Percentiles rank a stretch among this genome's conserved stretches.
Conservation (phyloP, 345 rosid species). For the Psidium friedrichsthalianum region DNA sequence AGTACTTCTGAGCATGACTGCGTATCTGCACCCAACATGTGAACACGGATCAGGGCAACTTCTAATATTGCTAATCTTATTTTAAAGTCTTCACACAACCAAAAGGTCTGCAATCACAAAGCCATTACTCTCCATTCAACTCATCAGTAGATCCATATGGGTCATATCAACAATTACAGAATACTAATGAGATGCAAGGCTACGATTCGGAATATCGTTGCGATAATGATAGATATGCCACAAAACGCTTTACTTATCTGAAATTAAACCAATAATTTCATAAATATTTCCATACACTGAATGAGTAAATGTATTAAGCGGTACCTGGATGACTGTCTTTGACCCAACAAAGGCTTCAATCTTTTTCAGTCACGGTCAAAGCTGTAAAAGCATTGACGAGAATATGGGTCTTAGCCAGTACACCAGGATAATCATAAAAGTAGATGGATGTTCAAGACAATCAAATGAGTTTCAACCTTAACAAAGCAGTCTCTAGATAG, state of each 20-base stretch:
- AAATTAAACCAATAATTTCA: neutral
- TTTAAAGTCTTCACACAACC: neutral
- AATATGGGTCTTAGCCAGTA: neutral
- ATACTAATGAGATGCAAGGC: neutral
- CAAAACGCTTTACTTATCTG: neutral
- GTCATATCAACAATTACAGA: neutral
- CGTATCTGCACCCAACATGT: slow-evolving; percentile 40
- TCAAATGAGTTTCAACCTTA: neutral
- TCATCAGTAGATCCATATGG: neutral
- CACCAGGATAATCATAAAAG: neutral
- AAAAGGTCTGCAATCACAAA: neutral
- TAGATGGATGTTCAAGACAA: neutral
- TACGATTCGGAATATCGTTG: neutral
- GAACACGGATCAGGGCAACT: neutral
- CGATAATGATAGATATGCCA: neutral
- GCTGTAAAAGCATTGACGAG: slow-evolving; percentile 15
- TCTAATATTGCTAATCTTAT: neutral
- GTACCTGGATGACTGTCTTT: slow-evolving; percentile 83
- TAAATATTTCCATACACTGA: neutral
- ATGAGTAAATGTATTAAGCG: neutral
- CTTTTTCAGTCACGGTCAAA: slow-evolving; percentile 92
- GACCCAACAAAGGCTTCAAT: slow-evolving; percentile 87
- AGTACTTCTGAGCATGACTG: slow-evolving; percentile 92
- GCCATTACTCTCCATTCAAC: neutral
- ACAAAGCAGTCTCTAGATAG: neutral